Conservation (phyloP, 2,329 filamentous ascomycete species). For the Aspergillus arachidicola region DNA sequence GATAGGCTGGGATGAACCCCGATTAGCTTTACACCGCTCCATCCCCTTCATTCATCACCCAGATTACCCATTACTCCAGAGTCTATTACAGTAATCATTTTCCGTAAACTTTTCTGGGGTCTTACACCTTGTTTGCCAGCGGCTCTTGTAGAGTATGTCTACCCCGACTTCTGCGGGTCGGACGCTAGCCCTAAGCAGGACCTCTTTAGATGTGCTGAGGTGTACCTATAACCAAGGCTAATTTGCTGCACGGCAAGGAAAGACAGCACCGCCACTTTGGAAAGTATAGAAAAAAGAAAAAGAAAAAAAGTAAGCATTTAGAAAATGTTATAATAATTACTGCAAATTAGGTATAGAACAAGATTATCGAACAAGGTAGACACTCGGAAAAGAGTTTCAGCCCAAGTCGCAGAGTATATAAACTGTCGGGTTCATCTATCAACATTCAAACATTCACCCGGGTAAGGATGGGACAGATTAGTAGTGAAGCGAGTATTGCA, state of each 20-base stretch:
- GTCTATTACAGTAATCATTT: fast-evolving
- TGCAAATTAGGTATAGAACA: background rate
- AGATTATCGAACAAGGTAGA: background rate
- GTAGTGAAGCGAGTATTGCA: background rate
- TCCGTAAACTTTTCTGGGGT: background rate
- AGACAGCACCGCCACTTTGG: no score
- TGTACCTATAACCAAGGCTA: no score
- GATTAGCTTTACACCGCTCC: background rate
- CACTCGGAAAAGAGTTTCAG: background rate
- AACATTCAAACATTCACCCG: background rate
- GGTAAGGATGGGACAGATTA: background rate
- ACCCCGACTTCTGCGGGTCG: no score
- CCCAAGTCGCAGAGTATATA: background rate
- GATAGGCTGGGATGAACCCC: background rate
- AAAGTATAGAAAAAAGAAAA: background rate
- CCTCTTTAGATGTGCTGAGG: no score
- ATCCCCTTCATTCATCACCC: background rate
- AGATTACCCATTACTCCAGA: background rate
- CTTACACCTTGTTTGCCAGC: background rate
- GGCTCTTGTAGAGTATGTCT: no score
- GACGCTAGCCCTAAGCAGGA: no score
- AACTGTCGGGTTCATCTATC: background rate
- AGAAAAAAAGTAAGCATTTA: background rate
- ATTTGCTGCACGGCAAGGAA: no score
- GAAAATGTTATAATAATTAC: background rate